phyloP scores from a whole-genome alignment of 176 grass and related monocot genomes.

The Triticum turgidum region DNA sequence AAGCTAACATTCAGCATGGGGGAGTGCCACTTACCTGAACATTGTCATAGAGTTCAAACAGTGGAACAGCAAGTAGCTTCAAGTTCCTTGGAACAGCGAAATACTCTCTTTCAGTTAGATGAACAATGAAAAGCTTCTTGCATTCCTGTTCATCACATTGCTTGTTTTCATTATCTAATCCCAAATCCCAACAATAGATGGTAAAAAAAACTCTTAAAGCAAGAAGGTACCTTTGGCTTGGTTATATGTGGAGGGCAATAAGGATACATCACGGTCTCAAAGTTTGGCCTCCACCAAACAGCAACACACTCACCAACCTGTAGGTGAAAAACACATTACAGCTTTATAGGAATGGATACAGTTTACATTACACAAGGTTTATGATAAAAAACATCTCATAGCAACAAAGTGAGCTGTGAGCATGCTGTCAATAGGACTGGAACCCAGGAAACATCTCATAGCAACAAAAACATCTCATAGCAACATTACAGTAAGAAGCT shows the following conservation, averaged over 20 bases:
- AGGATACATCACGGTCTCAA: slow-evolving; percentile 98
- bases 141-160: slow-evolving; percentile 67
- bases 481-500: background rate
- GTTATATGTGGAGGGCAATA: slow-evolving; percentile 99
- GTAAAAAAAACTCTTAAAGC: background rate
- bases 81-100: slow-evolving; percentile 99
- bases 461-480: background rate
- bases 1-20: background rate
- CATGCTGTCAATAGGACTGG: too few species aligned
- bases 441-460: background rate
- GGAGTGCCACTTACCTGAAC: slow-evolving; percentile 62
- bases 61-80: slow-evolving; percentile 97
- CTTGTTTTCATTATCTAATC: background rate
- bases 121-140: slow-evolving; percentile 98
- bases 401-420: too few species aligned
- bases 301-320: slow-evolving; percentile 99
- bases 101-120: slow-evolving; percentile 95
- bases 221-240: slow-evolving; percentile 85
- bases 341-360: background rate
- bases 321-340: slow-evolving; percentile 16
- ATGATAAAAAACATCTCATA: background rate
- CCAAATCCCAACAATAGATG: background rate
- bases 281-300: slow-evolving; percentile 99
- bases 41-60: slow-evolving; percentile 98
- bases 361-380: background rate